phyloP scores from a whole-genome alignment of 2,329 filamentous ascomycete species.

The Zelopaecilomyces penicillatus region DNA sequence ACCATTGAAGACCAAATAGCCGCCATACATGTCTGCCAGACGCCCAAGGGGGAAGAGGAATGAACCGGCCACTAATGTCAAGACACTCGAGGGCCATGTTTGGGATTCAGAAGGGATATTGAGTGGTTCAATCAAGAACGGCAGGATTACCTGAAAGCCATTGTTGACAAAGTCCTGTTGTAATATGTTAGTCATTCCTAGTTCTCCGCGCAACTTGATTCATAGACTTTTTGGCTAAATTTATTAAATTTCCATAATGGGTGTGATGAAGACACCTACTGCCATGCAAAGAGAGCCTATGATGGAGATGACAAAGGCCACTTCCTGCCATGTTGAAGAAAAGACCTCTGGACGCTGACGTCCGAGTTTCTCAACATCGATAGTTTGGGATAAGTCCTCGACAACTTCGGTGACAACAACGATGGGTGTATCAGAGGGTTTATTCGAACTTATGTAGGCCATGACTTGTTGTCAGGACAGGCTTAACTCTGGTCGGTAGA shows the following conservation, averaged over 20 bases:
- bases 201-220: neutral
- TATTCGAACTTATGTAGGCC: no score
- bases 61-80: slow-evolving; percentile 45
- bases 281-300: slow-evolving; percentile 51
- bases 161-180: slow-evolving; percentile 61
- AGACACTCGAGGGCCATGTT: slow-evolving; percentile 56
- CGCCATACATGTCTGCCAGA: slow-evolving; percentile 50
- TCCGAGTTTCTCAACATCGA: slow-evolving; percentile 47
- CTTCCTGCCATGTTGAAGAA: slow-evolving; percentile 41
- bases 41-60: slow-evolving; percentile 55
- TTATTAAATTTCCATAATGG: neutral
- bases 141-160: slow-evolving; percentile 64
- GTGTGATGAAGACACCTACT: slow-evolving; percentile 25
- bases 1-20: slow-evolving; percentile 46
- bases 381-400: slow-evolving; percentile 9
- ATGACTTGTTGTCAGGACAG: no score
- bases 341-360: slow-evolving; percentile 50
- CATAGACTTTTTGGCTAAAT: no score
- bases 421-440: slow-evolving; percentile 3
- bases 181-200: neutral
- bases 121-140: slow-evolving; percentile 52
- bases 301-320: slow-evolving; percentile 51
- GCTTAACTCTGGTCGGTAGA: no score
- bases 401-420: slow-evolving; percentile 8
- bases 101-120: slow-evolving; percentile 51